These are phyloP conservation scores for Claviceps digitariae DNA, from an alignment of 2,329 filamentous ascomycete species.

Conservation along the genomic window DNA sequence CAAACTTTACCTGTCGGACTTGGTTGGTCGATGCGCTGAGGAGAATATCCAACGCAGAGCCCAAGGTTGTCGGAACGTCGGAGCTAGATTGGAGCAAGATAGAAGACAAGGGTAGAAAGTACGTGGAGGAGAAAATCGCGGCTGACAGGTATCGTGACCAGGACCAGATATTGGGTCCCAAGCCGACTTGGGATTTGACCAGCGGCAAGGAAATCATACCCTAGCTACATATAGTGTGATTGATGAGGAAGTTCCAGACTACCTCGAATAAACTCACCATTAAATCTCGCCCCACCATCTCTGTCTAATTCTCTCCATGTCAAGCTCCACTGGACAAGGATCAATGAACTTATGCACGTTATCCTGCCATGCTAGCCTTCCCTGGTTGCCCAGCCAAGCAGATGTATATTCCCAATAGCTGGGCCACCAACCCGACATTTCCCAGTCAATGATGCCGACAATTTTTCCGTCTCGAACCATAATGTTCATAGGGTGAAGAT, in stretches of 20 bases:
- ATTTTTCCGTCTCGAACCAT: constrained; percentile 25
- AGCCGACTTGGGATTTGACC: constrained; percentile 18
- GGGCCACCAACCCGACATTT: constrained; percentile 20
- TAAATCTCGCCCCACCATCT: constrained; percentile 19
- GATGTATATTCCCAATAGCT: constrained; percentile 22
- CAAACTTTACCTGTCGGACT: constrained; percentile 24
- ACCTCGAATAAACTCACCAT: neutral
- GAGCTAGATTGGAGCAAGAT: constrained; percentile 23
- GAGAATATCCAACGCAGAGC: constrained; percentile 18
- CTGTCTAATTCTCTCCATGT: constrained; percentile 26
- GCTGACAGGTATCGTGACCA: constrained; percentile 9
- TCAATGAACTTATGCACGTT: constrained; percentile 23
- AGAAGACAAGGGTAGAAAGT: constrained; percentile 19
- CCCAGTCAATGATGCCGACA: constrained; percentile 28
- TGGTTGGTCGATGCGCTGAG: constrained; percentile 24
- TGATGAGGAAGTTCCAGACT: too few relatives aligned
- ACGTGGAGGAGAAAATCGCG: constrained; percentile 20
- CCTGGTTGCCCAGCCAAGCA: constrained; percentile 10
- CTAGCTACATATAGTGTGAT: neutral
- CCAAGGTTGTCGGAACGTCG: constrained; percentile 23
- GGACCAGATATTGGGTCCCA: constrained; percentile 9
- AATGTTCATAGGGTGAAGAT: constrained; percentile 31
- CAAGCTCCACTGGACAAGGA: constrained; percentile 20
- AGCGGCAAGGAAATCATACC: constrained; percentile 12
- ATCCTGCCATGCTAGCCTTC: constrained; percentile 23